Conservation (phyloP, 1,284 basidiomycete genomes). For the Porodaedalea pini region DNA sequence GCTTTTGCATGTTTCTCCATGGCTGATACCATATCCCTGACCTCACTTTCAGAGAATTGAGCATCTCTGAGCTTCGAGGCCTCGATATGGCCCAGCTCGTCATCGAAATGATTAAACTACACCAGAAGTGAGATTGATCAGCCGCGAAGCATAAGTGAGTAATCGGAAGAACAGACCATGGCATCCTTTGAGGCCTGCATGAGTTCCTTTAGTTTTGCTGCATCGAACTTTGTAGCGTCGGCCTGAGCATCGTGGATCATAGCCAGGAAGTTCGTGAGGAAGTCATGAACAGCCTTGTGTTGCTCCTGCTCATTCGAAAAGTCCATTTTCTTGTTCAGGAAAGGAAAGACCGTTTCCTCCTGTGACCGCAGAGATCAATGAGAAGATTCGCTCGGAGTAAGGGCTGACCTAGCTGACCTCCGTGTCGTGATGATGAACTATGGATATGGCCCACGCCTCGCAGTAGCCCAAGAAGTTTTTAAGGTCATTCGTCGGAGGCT, state of each 20-base stretch:
- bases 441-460: conserved; percentile 33
- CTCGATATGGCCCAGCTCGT: conserved; percentile 35
- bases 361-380: not conserved
- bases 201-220: not conserved
- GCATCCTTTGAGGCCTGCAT: not conserved
- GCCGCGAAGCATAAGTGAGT: not conserved
- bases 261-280: conserved; percentile 29
- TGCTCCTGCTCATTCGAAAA: conserved; percentile 35
- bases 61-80: conserved; percentile 33
- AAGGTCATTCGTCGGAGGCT: conserved; percentile 35
- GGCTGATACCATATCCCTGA: conserved; percentile 28
- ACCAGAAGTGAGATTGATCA: not conserved
- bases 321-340: conserved; percentile 35
- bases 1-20: conserved; percentile 32
- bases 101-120: conserved; percentile 19
- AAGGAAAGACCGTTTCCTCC: conserved; percentile 36
- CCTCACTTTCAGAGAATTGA: conserved; percentile 25
- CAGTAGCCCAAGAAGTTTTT: conserved; percentile 41
- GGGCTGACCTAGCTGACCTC: conserved; percentile 27
- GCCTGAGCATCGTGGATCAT: conserved; percentile 27
- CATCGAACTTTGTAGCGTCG: conserved; percentile 29
- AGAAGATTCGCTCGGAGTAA: not conserved
- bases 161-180: not conserved
- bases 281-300: conserved; percentile 34
- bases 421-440: conserved; percentile 33